Percentiles rank a stretch among this genome's conserved stretches.
Conservation (phyloP, 768 basidiomycete genomes). For the Kwoniella shandongensis region DNA sequence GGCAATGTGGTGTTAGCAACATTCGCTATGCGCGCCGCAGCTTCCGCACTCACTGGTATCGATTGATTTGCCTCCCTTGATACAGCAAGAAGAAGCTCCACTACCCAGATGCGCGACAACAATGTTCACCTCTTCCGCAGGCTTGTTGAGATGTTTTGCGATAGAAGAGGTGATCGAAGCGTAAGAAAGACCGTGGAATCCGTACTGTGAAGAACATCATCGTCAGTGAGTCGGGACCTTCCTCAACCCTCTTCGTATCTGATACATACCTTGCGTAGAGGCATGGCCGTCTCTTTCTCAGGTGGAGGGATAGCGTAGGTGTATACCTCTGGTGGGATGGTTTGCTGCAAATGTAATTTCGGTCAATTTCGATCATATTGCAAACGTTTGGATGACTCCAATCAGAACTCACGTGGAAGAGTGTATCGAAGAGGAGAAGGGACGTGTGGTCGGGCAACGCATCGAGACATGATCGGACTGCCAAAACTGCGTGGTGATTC, state of each 20-base stretch:
- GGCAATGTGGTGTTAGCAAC: too few relatives aligned
- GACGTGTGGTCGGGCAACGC: slow-evolving; percentile 68
- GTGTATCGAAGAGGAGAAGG: slow-evolving; percentile 83
- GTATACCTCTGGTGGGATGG: slow-evolving; percentile 72
- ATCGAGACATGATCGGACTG: slow-evolving; percentile 60
- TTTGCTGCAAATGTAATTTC: slow-evolving; percentile 63
- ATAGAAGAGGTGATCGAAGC: slow-evolving; percentile 67
- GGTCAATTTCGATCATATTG: too few relatives aligned
- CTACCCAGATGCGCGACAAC: slow-evolving; percentile 85
- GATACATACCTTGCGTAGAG: slow-evolving; percentile 65
- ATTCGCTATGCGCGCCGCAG: neutral
- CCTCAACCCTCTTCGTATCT: too few relatives aligned
- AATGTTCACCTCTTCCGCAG: slow-evolving; percentile 62
- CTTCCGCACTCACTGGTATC: slow-evolving; percentile 68
- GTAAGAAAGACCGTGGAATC: slow-evolving; percentile 73
- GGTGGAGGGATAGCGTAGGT: slow-evolving; percentile 67
- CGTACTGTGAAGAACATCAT: slow-evolving; percentile 58
- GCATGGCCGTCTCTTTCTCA: slow-evolving; percentile 63
- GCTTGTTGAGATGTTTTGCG: slow-evolving; percentile 63
- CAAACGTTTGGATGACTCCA: too few relatives aligned
- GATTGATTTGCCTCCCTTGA: slow-evolving; percentile 68
- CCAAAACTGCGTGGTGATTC: slow-evolving; percentile 57
- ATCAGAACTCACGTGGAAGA: slow-evolving; percentile 53
- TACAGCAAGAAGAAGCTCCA: slow-evolving; percentile 80
- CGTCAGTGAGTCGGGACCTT: too few relatives aligned